phyloP scores from a whole-genome alignment of 805 yeast species.

The Metschnikowia corniflorae region DNA sequence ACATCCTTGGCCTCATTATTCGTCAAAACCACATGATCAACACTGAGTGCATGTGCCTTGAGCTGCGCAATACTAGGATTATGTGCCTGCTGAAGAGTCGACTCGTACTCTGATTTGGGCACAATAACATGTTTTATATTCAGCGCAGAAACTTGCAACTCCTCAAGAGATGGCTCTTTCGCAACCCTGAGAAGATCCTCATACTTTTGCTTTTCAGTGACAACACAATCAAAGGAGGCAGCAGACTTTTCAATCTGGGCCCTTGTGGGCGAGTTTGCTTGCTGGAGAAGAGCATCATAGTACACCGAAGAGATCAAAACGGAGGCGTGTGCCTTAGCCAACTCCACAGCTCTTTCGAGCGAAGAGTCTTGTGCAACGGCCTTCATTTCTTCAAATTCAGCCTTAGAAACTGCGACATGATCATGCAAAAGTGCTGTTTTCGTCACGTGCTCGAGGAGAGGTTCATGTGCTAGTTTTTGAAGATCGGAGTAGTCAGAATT shows the following conservation, averaged over 20 bases:
- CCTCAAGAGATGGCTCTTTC: slow-evolving; percentile 19
- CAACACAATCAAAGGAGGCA: slow-evolving; percentile 13
- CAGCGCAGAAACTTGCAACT: slow-evolving; percentile 16
- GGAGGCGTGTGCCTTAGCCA: slow-evolving; percentile 30
- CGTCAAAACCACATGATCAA: slow-evolving; percentile 4
- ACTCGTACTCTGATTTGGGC: slow-evolving; percentile 8
- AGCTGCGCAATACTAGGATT: slow-evolving; percentile 9
- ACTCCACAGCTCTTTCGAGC: slow-evolving; percentile 10
- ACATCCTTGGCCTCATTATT: slow-evolving; percentile 5
- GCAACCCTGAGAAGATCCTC: slow-evolving; percentile 4
- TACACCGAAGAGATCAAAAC: slow-evolving; percentile 30
- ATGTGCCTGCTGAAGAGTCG: slow-evolving; percentile 4
- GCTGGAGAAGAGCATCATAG: slow-evolving; percentile 17
- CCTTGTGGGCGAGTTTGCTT: slow-evolving; percentile 16
- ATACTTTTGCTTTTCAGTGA: slow-evolving; percentile 14
- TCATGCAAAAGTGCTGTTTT: slow-evolving; percentile 6
- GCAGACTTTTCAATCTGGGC: slow-evolving; percentile 19
- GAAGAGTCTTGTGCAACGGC: slow-evolving; percentile 2
- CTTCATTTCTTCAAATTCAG: slow-evolving; percentile 5
- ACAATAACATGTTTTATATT: slow-evolving; percentile 12
- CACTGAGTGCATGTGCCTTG: slow-evolving; percentile 5
- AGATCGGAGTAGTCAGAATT: slow-evolving; percentile 2
- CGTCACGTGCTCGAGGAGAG: slow-evolving; percentile 7
- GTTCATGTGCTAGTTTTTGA: slow-evolving; percentile 8
- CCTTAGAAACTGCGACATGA: slow-evolving; percentile 3